phyloP scores from a whole-genome alignment of 352 stramenopile species.

The Blastocystis sp. region DNA sequence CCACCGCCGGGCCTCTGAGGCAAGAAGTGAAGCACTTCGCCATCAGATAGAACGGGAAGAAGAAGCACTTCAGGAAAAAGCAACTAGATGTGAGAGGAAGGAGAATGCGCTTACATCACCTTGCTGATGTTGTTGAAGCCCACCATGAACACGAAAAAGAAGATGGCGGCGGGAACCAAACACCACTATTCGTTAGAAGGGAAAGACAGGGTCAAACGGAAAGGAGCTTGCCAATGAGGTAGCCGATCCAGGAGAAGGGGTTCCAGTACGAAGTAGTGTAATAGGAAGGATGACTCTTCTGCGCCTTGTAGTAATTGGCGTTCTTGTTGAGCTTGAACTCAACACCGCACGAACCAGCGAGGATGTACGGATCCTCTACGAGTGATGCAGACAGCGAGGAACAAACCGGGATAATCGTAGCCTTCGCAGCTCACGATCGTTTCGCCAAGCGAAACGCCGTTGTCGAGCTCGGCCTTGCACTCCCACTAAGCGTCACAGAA shows the following conservation, averaged over 20 bases:
- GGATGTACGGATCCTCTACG: constrained; percentile 63
- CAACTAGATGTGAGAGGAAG: neutral
- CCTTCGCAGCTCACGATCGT: constrained; percentile 57
- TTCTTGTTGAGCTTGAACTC: constrained; percentile 32
- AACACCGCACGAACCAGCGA: constrained; percentile 41
- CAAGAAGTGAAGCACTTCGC: neutral
- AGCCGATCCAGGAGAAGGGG: neutral
- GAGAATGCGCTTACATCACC: neutral
- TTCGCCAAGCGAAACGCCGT: constrained; percentile 51
- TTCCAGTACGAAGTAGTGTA: neutral
- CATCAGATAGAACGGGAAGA: constrained; percentile 53
- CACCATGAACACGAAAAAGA: constrained; percentile 57
- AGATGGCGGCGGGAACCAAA: neutral
- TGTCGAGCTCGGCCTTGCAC: constrained; percentile 57
- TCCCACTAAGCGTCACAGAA: constrained; percentile 35
- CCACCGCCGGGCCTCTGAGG: neutral
- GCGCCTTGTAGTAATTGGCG: neutral
- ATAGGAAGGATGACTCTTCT: neutral
- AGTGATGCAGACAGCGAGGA: neutral
- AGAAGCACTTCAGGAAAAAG: constrained; percentile 29
- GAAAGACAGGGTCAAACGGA: neutral
- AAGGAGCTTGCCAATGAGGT: neutral
- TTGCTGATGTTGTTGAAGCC: constrained; percentile 43
- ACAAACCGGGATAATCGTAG: constrained; percentile 54
- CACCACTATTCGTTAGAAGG: neutral